Evolutionary conservation across 306 rosid genomes (phyloP), one percentile per base, ranked within the genome.

Genomic region (Prunus salicina): DNA sequence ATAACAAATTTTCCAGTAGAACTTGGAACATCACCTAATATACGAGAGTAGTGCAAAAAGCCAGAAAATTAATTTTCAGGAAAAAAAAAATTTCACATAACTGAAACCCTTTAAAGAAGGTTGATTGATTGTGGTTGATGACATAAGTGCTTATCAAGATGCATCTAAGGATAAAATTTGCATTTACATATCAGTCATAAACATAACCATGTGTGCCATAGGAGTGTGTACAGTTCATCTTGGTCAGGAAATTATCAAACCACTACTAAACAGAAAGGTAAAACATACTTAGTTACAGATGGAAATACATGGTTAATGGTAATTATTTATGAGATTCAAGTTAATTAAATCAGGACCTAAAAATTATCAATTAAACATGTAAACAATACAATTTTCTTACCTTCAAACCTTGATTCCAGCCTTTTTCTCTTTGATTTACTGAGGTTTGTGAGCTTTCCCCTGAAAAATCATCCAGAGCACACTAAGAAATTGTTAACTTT

Each of bases 401-500:
- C 99, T 84, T 85, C 90, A 76, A 89, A 87, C 77, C 76, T 92
- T 64, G 90, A 75, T 71, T 90, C 97, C 67, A 87, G 67, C 73
- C 84, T 82, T 81, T 89, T 92, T 89, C 90, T 83, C 88, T 91
- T 95, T 47, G 87, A 90, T 81, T 87, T 91, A 77, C 88, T 65
- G 69, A 83, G 77, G 82, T 51, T 84, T 65, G 86, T 79, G 72
- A 83, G 85, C 83, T 89, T 92, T 75, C 85, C 97, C 74, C 99
- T 92, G 97, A 77, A 86, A 84, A 55, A 71, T 75, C 32, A 74
- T 84, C 43, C 79, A 68, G 62, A 68, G 61, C 69, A 53, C 22
- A 62, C 25, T 79, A 19, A 81, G 74, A 76, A 61, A 30, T 49
- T 65, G 41, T 60, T 62, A 49, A 22, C 71, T 30, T 53, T 68